Conservation (phyloP, 179 eudicot genomes). For the Nepenthes alata region DNA sequence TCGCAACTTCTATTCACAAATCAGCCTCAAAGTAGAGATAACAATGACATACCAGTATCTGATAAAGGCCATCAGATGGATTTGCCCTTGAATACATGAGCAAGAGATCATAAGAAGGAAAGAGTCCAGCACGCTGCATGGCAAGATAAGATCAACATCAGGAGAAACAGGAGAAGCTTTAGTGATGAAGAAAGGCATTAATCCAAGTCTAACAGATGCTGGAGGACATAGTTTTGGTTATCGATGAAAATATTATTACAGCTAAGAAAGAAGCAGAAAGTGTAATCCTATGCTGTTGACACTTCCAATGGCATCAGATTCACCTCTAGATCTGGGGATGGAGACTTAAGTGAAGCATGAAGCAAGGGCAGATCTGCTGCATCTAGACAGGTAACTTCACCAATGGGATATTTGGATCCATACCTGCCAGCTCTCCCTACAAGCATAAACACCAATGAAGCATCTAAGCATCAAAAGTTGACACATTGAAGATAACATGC, state of each 20-base stretch:
- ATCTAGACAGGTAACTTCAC: slow-evolving; percentile 87
- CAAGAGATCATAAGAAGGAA: slow-evolving; percentile 82
- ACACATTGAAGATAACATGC: neutral
- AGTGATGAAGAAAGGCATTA: neutral
- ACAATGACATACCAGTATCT: slow-evolving; percentile 54
- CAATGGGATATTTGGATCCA: slow-evolving; percentile 74
- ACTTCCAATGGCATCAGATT: neutral
- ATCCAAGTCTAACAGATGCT: neutral
- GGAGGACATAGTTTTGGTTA: neutral
- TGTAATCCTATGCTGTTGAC: neutral
- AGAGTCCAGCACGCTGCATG: slow-evolving; percentile 79
- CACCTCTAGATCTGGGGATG: slow-evolving; percentile 82
- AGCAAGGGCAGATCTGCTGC: slow-evolving; percentile 66
- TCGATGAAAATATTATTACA: neutral
- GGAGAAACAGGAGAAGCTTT: slow-evolving; percentile 7
- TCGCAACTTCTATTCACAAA: no score
- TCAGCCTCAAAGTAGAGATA: neutral
- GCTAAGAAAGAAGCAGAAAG: no score
- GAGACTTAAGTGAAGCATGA: slow-evolving; percentile 54
- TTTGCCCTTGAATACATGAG: slow-evolving; percentile 68
- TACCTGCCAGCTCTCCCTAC: slow-evolving; percentile 98
- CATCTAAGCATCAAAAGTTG: neutral
- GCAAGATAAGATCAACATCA: slow-evolving; percentile 10
- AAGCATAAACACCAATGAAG: slow-evolving; percentile 10
- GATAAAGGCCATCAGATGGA: slow-evolving; percentile 40